Base-by-base conservation (phyloP, 495 filamentous ascomycete species). In the Evernia prunastri region DNA sequence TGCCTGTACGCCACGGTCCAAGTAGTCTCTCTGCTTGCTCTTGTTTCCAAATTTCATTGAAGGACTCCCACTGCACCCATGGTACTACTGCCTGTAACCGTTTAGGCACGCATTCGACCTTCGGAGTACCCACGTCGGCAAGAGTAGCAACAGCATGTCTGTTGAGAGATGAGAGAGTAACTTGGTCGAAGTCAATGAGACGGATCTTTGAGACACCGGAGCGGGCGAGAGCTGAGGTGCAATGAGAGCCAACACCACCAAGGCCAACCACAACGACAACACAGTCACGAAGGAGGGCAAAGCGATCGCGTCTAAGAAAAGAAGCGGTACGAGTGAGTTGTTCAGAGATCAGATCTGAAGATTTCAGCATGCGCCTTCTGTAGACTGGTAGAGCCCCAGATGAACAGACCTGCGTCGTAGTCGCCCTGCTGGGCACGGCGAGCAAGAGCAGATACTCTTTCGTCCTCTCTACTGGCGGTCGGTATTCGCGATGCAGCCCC, bases 121-220 rank as follows among this genome's bases (percentile, higher is more conserved):
- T 99, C 2, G 92, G 85, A n/a, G 88, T 90, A 25, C 94, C 94
- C 0, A 99, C 94, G 69, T 99, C 94, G 37, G 88, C 89, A 15
- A 97, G 81, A 20, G 92, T 96, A 18, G 94, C 94, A 1, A 99
- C 86, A 5, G 94, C 92, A 73, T 99, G 94, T 56, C 94, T 82
- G 74, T 99, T 99, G 51, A 99, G 77, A 3, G 89, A 93, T 57
- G 89, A 94, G 4, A 99, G 81, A 0, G 91, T 92, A 33, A 97
- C 95, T 80, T 99, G 94, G 76, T 99, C 94, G 72, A 99, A 99
- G 73, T 99, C 94, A 67, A 99, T 87, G 33, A 99, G 83, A 3
- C 95, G 89, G 59, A 99, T 83, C 60, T 85, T 86, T 37, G 87
- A 84, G 25, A 96, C 91, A 27, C 94, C 95, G 1, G 92, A 96